Base-by-base conservation (phyloP, 805 yeast species). In the Candida lessepsii region DNA sequence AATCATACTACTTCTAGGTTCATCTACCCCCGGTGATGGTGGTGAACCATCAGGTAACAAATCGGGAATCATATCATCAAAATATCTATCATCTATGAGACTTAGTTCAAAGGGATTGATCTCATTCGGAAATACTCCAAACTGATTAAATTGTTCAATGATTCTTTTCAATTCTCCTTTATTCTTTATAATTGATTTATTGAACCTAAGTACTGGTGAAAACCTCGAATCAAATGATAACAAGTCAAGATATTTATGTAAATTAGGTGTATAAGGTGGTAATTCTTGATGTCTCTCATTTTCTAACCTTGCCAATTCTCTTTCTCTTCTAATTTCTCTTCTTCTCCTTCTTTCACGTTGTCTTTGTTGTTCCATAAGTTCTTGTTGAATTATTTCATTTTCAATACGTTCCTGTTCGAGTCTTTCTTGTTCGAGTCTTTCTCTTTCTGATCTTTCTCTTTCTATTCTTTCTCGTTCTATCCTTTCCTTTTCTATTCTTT, bases 141-240 rank as follows among this genome's bases (percentile, higher is more conserved):
- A 53, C 14, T 43, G 42, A 17, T 39, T 37, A 37, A 59, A 49
- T 29, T 49, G 49, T 20, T 46, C 29, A 13, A 59, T 58, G 4
- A 37, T 20, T 11, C 16, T 28, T 7, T 34, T 21, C 8, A 48
- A 27, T 6, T 48, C 43, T 9, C 20, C 24, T 23, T 42, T 37
- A 30, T 37, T 47, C 30, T 47, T 46, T 15, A 56, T 49, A 7
- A 56, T 25, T 2, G 47, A 23, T 18, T 48, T 45, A 37, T 59
- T 59, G 14, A 57, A 46, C 26, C 64, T 29, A 16, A 59, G 39
- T 8, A 57, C 51, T 2, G 62, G 63, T 2, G 48, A 38, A 37
- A 56, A 56, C 30, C 62, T 40, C 2, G 62, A 53, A 37, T 59
- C 64, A 42, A 56, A 57, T 3, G 63, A 57, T 11, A 59, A 35